Base-by-base conservation (phyloP, 768 basidiomycete species). In the Dendrothele bispora region DNA sequence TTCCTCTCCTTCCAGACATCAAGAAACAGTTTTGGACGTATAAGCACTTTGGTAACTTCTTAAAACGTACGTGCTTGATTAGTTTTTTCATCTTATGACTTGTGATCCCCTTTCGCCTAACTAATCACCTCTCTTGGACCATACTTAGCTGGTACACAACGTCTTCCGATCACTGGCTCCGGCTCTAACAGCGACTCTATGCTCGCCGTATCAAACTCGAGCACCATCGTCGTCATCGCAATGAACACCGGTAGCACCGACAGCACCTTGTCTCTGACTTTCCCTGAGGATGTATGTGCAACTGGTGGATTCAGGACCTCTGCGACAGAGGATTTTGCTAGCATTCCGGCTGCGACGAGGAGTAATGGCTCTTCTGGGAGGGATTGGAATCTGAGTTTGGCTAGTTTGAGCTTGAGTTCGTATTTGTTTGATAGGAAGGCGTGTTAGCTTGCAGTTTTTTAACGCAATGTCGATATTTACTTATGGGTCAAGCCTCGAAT, bases 41-140 rank as follows among this genome's bases (percentile, higher is more conserved):
- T 53, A 71, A 71, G 46, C 69, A 71, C 41, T 70, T 71, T 27
- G 67, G 69, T 1, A 70, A 70, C 50, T 71, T 70, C 39, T 64
- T 71, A 14, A 70, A 68, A 59, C 68, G 70, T 70, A 45, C 49
- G 66, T 50, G 11, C 25, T 24, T 18, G 14, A 5, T n/a, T 10
- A n/a, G 7, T 12, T n/a, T 30, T 15, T 14, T 24, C 10, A 15
- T 15, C 24, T 39, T 20, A 2, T n/a, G 30, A 32, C 10, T 10
- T 10, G 20, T 35, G 14, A 2, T 7, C 15, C 39, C n/a, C n/a
- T 18, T 20, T 4, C 15, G 22, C 26, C 15, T 35, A 7, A 28
- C 26, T 26, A 6, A 2, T 34, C 15, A 27, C 43, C 14, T 26
- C 15, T 11, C 18, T 42, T 37, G 18, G 26, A 22, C 17, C 32